Base-by-base conservation (phyloP, 768 basidiomycete species). In the Scleroderma citrinum region DNA sequence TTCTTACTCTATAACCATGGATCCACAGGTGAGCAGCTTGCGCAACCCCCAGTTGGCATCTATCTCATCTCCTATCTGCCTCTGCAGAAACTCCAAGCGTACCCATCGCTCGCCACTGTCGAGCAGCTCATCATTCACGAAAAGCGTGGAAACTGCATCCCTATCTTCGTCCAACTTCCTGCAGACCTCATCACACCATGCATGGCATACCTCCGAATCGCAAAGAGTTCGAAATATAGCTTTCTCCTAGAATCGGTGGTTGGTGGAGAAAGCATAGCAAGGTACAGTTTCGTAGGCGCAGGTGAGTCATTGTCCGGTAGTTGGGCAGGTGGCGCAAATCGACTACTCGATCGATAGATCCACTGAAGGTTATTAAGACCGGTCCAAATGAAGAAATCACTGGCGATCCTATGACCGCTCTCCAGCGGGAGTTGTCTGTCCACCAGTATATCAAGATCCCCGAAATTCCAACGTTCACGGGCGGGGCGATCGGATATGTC, bases 121-220 rank as follows among this genome's bases (percentile, higher is more conserved):
- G 85, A 91, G 66, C 77, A 78, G 55, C 77, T 93, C 51, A 82
- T 94, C 49, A 71, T 87, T 45, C 76, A 81, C 38, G 86, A 92
- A 65, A 88, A 91, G 67, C 76, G 72, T 49, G 93, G 93, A 63
- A 98, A 98, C 63, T 90, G 91, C 61, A 81, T 97, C 31, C 95
- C 95, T 19, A 79, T 99, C 56, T 98, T 81, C 69, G 80, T 95
- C 47, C 85, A 94, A 60, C 77, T 99, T 3, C 93, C 95, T 20
- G 94, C 92, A 40, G 96, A 99, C 64, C 82, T 98, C 53, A 79
- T 98, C 53, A 99, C 96, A 21, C 96, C 96, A 67, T 93, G 92
- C 63, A 87, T 92, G 72, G 94, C 96, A 7, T 99, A 97, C 68
- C 81, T 99, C 42, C 83, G 92, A 49, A 78, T 98, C 53, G 83